Evolutionary conservation across 768 basidiomycete species (phyloP), one percentile per base, ranked within the genome.

Genomic region (Kwoniella botswanensis): DNA sequence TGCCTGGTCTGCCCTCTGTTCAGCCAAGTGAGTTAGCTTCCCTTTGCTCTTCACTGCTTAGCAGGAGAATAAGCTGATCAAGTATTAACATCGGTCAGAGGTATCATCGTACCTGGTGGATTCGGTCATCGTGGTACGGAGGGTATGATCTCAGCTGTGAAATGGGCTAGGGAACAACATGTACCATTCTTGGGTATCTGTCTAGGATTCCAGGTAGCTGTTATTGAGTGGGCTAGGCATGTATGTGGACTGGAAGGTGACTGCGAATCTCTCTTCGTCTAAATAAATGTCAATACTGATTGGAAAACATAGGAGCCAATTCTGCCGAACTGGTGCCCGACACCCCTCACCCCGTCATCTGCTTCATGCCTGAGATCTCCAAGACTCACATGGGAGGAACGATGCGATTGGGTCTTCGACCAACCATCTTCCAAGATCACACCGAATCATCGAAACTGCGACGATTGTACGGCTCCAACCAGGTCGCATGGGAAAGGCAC

Each of bases 301-400:
- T 26, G 7, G 9, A 41, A 22, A n/a, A 22, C 1, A 12, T 80
- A 92, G 93, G 89, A 67, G 94, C 96, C 5, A 91, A 90, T 58
- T 98, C 96, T 3, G 85, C 89, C 41, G 96, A 99, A 84, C 92
- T 98, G 76, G 84, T 87, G 52, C 79, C 88, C 3, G 67, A 76
- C 10, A 81, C 82, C 11, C 82, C 85, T n/a, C 86, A 91, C 73
- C 92, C 91, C 1, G 87, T 94, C 67, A 87, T 98, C 84, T 87
- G 98, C 76, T 98, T 95, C 88, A 99, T 99, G 97, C 97, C 97
- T 18, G 97, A 99, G 83, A 93, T 99, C 76, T 97, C 94, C 12
- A 92, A 91, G 82, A 98, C 95, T 13, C 94, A 98, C 74, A 93
- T 98, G 89, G 97, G 97, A 63, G 97, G 97, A 22, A 99, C 96